Conservation (phyloP, 1,284 basidiomycete species). For the Naganishia sp. region DNA sequence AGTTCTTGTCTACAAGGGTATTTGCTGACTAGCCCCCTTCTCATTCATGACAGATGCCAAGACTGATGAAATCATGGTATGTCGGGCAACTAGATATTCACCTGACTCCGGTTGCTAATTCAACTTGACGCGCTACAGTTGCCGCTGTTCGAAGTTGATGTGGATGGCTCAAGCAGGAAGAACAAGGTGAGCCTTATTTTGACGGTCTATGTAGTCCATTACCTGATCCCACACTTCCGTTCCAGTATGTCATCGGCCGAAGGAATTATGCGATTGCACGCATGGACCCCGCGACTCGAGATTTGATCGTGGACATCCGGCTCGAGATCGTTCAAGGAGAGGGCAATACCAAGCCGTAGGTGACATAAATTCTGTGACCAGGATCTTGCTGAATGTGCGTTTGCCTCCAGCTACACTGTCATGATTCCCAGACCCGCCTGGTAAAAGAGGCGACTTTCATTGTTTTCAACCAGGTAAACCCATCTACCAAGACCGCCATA, state of each 20-base stretch:
- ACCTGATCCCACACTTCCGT: not conserved
- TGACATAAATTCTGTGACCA: not conserved
- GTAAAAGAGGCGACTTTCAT: not conserved
- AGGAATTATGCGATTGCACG: conserved; percentile 86
- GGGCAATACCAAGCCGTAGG: conserved; percentile 57
- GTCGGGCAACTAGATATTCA: conserved; percentile 22
- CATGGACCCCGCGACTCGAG: conserved; percentile 63
- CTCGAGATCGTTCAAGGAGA: conserved; percentile 80
- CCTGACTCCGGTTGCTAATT: not conserved
- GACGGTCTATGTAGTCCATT: no score
- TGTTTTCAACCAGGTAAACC: no score
- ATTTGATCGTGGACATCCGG: conserved; percentile 80
- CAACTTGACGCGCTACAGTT: conserved; percentile 57
- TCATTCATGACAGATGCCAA: conserved; percentile 37
- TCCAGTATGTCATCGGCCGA: conserved; percentile 72
- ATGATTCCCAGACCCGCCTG: conserved; percentile 44
- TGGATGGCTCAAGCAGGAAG: conserved; percentile 73
- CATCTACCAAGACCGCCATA: no score
- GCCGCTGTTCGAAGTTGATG: conserved; percentile 75
- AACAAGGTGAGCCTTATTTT: conserved; percentile 39
- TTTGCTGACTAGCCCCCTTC: no score
- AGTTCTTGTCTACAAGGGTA: no score
- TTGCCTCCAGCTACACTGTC: conserved; percentile 39
- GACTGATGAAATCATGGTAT: conserved; percentile 80
- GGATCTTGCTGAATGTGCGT: conserved; percentile 3